Evolutionary conservation across 495 filamentous ascomycete species (phyloP), one percentile per base, ranked within the genome.

Genomic region (Pyrenopolyporus hunteri): DNA sequence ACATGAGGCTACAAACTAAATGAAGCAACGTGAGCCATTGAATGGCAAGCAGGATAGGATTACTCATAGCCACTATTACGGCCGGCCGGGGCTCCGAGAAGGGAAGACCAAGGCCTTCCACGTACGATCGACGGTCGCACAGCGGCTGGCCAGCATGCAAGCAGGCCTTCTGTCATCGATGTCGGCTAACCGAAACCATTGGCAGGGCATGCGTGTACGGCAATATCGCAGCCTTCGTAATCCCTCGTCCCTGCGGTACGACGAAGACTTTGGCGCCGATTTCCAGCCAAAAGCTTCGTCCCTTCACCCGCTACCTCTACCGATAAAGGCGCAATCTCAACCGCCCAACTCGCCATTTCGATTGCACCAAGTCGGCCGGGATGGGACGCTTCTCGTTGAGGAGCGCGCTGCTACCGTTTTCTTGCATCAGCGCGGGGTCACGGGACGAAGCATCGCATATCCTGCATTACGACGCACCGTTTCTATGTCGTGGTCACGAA

Each of bases 71-170:
- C 33, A 35, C 36, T 47, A 22, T 13, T 56, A 65, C 22, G 50
- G 62, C 50, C 56, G 61, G 55, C 35, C 28, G 50, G 20, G 7
- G 14, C 44, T 40, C 55, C 62, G 63, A 60, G 25, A 52, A 56
- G 39, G 56, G 54, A 59, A 60, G 51, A 51, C 43, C 20, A 43
- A 17, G 28, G 39, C 19, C 17, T 25, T 35, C 17, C 29, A 43
- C 35, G 43, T 55, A 54, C 10, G 56, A 66, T 66, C 63, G 44
- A 46, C 57, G 7, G 63, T 66, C 32, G 37, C 52, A 66, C 63
- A 17, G 17, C 56, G 40, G 57, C 39, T 46, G 26, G 51, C 20
- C 33, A 49, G 17, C 14, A 50, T 64, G 33, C 42, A 56, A 59
- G 37, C 49, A 50, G 44, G 43, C 49, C 44, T 40, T 35, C 39